Evolutionary conservation across 2,329 filamentous ascomycete genomes (phyloP).

Genomic region (Harringtonia lauricola): DNA sequence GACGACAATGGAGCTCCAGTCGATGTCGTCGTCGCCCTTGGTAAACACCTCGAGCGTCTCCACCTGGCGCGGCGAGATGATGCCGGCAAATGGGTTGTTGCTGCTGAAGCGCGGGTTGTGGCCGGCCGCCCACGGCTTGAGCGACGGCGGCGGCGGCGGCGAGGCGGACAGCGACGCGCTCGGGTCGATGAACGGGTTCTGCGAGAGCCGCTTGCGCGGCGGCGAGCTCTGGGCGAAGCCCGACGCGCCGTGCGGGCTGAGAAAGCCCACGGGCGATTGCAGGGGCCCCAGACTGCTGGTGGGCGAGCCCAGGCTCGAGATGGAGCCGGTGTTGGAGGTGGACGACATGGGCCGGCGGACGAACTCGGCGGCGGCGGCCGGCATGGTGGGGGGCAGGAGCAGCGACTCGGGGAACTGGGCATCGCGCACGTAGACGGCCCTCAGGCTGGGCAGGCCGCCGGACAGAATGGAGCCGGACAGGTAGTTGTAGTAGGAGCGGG

Average conservation of each 20-base stretch:
- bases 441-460: slow-evolving; percentile 62
- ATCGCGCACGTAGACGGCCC: slow-evolving; percentile 76
- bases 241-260: slow-evolving; percentile 11
- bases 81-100: slow-evolving; percentile 45
- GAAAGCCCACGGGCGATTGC: slow-evolving; percentile 17
- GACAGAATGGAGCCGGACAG: slow-evolving; percentile 72
- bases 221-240: slow-evolving; percentile 2
- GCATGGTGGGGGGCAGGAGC: slow-evolving; percentile 42
- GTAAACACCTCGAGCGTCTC: slow-evolving; percentile 47
- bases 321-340: slow-evolving; percentile 17
- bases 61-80: slow-evolving; percentile 15
- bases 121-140: slow-evolving; percentile 14
- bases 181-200: slow-evolving; percentile 7
- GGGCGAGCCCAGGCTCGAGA: slow-evolving; percentile 11
- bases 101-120: slow-evolving; percentile 40
- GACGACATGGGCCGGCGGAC: slow-evolving; percentile 27
- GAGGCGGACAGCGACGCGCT: slow-evolving; percentile 4
- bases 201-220: slow-evolving; percentile 5
- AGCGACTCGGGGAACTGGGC: slow-evolving; percentile 72
- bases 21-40: slow-evolving; percentile 45
- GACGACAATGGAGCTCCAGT: slow-evolving; percentile 48
- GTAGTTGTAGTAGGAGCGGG: slow-evolving; percentile 68
- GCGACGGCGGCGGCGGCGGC: slow-evolving; percentile 6
- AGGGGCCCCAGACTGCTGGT: background rate
- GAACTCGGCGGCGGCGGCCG: slow-evolving; percentile 20